Evolutionary conservation across 1,284 basidiomycete genomes (phyloP), one percentile per base, ranked within the genome.

Genomic region (Flammula alnicola): DNA sequence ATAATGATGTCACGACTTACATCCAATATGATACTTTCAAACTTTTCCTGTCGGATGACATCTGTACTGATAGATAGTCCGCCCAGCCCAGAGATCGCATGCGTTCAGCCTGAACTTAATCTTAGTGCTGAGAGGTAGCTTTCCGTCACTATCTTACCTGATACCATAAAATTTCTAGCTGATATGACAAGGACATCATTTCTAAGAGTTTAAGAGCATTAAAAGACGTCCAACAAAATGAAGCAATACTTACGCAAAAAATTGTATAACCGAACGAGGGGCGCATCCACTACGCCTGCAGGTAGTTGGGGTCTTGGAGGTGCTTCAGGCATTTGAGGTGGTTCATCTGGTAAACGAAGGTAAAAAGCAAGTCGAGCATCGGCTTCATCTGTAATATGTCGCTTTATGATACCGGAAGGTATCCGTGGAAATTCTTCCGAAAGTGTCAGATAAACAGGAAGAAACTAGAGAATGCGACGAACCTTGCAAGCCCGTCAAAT

Each of bases 181-280:
- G 89, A 66, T 93, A 93, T 2, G 89, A 88, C 48, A 93, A 67
- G 1, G 89, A 88, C 80, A 93, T 89, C 75, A 89, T 87, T 64
- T 93, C 90, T 93, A 59, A 17, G 33, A 27, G 35, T 37, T 10
- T 16, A 22, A 23, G 26, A 55, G 25, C 23, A 47, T 31, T 25
- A 27, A 33, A 25, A n/a, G 4, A 32, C 27, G 12, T 2, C 26
- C 6, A 42, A 38, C 3, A 46, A 41, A 8, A 31, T 22, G 23
- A 16, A 29, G 38, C 35, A 41, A 20, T 19, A 74, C 88, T 61
- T 67, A 91, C 91, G 89, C 27, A 93, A 75, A 58, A 92, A 88
- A 61, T 92, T 93, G 67, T 79, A 92, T 8, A 91, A 61, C 31
- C 90, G 79, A 8, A 91, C 79, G 11, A 93, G 78, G n/a, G 91